Evolutionary conservation across 1,284 basidiomycete genomes (phyloP), one percentile per base, ranked within the genome.

Genomic region (Austroboletus niveus): DNA sequence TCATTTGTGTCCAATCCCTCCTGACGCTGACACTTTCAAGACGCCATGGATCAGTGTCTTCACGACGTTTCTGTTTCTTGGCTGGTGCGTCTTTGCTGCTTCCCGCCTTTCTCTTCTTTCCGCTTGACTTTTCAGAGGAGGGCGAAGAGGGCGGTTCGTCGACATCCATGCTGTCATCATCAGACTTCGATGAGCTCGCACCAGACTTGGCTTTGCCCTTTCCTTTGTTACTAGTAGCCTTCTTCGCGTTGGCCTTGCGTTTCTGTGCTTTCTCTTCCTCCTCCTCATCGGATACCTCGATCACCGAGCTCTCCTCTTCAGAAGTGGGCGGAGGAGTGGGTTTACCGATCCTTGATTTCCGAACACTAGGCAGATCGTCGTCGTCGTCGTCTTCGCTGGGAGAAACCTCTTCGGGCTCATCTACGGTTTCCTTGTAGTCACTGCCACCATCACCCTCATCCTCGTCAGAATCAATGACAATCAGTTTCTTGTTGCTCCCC

Each of bases 11-110:
- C 86, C 86, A 95, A 61, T 96, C 84, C 49, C 76, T 77, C 61
- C 80, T 76, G 5, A 92, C 90, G 0, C 74, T 69, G 8, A 75
- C 70, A 4, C 80, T 80, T 35, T 77, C 76, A 6, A 96, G 81
- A 54, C 84, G 84, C 93, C 92, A 95, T 4, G 89, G 89, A 62
- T 94, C 92, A 29, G 73, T 79, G 45, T 85, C 80, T 39, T 84
- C 78, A 34, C 87, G 79, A 42, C 72, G 71, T 64, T 84, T 87
- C 61, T 79, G 76, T 65, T 82, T 83, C 65, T 86, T 86, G 35
- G 73, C 72, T 0, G 82, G 79, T 44, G 74, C 74, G 9, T 76
- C 75, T 46, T 75, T 74, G 46, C 73, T 68, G 15, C 69, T 69
- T 10, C 70, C 46, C 14, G 65, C 73, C 64, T 82, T 85, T 48